These are phyloP conservation scores for Odonthalia washingtoniensis DNA, from an alignment of 31 red algal species.

Conservation along the genomic window DNA sequence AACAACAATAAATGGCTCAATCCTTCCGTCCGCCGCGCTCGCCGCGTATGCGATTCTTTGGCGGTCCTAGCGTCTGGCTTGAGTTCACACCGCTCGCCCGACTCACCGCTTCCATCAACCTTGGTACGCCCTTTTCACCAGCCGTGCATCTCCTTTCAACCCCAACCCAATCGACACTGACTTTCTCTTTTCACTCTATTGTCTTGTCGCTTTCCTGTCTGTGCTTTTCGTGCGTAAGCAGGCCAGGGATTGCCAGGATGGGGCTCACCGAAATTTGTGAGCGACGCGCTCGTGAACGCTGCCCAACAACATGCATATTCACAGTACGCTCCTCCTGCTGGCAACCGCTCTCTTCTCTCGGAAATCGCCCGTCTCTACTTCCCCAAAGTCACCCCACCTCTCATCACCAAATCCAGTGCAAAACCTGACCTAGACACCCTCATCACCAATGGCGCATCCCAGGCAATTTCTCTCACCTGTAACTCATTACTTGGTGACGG, in stretches of 20 bases:
- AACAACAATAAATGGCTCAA: too few species aligned
- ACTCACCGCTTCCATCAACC: slow-evolving; percentile 72
- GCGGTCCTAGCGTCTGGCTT: slow-evolving; percentile 91
- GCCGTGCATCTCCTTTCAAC: background rate
- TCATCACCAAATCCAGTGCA: background rate
- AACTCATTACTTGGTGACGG: slow-evolving; percentile 71
- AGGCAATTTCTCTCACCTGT: slow-evolving; percentile 77
- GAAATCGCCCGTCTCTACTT: slow-evolving; percentile 59
- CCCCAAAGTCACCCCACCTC: slow-evolving; percentile 49
- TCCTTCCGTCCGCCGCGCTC: slow-evolving; percentile 39
- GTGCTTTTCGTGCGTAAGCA: background rate
- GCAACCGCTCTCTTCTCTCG: slow-evolving; percentile 46
- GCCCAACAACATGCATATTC: slow-evolving; percentile 13
- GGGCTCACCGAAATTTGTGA: slow-evolving; percentile 84
- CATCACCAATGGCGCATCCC: slow-evolving; percentile 92
- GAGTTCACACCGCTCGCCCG: slow-evolving; percentile 87
- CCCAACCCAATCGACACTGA: background rate
- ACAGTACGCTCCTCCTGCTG: slow-evolving; percentile 86
- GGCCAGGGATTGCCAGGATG: slow-evolving; percentile 92
- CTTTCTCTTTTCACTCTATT: background rate
- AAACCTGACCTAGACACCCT: slow-evolving; percentile 40
- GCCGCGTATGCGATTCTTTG: slow-evolving; percentile 65
- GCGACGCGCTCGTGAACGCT: slow-evolving; percentile 26
- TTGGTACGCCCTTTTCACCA: slow-evolving; percentile 51
- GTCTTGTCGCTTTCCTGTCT: background rate